phyloP scores from a whole-genome alignment of 768 basidiomycete genomes.

The Leccinum rimulosum region DNA sequence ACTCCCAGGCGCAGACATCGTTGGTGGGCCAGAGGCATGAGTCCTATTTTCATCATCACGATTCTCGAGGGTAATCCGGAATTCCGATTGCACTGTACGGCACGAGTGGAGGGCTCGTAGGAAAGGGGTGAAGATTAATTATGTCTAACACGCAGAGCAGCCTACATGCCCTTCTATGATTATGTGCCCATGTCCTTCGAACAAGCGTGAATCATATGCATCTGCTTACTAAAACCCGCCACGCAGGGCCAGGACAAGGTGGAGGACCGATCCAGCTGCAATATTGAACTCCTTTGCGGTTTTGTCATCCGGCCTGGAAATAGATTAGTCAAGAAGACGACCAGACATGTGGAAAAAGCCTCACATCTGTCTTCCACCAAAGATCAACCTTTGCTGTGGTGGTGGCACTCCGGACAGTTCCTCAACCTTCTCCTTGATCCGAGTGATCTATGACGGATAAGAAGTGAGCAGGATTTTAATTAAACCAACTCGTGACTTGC shows the following conservation, averaged over 20 bases:
- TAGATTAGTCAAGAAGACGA: neutral
- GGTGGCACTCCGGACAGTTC: conserved; percentile 98
- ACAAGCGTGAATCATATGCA: conserved; percentile 6
- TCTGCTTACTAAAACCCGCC: conserved; percentile 61
- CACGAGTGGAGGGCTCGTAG: conserved; percentile 1
- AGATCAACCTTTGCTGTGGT: conserved; percentile 92
- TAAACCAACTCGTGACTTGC: conserved; percentile 36
- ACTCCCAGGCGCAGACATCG: conserved; percentile 77
- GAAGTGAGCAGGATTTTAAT: neutral
- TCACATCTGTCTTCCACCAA: conserved; percentile 90
- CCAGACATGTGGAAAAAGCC: conserved; percentile 22
- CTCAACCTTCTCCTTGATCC: conserved; percentile 97
- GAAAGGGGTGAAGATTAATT: conserved; percentile 24
- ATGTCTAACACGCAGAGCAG: conserved; percentile 30
- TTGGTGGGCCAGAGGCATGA: conserved; percentile 48
- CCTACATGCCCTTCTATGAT: conserved; percentile 26
- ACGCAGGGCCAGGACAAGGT: conserved; percentile 93
- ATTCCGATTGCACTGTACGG: conserved; percentile 1
- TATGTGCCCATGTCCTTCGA: conserved; percentile 20
- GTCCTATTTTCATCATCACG: conserved; percentile 7
- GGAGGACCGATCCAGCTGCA: conserved; percentile 80
- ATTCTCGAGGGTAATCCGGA: neutral
- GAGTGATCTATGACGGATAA: conserved; percentile 59
- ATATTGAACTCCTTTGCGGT: conserved; percentile 83
- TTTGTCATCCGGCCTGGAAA: conserved; percentile 84